Evolutionary conservation across 805 yeast genomes (phyloP), one percentile per base, ranked within the genome.

Genomic region (Suhomyces xylopsoci): DNA sequence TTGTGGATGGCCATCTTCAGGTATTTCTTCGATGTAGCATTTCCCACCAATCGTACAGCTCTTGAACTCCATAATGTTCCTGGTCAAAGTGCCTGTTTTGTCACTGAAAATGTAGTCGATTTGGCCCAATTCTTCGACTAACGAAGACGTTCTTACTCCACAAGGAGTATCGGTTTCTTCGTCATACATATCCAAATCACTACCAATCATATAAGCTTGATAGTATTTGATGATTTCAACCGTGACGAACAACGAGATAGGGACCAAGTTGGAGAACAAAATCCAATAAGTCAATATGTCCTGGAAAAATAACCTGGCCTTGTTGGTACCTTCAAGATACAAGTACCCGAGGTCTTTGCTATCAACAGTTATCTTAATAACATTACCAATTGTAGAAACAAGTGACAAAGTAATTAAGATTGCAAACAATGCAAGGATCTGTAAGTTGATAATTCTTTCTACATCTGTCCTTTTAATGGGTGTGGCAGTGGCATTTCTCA

Each of bases 401-500:
- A 94, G 68, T 0, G 97, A 73, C 52, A 94, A 77, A 5, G 82
- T 76, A 20, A 93, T 82, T 58, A 94, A 79, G 52, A 94, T 84
- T 25, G 87, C 83, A 67, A 94, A 94, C 55, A 94, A 74, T 1
- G 93, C 96, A 53, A 94, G 73, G 62, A 94, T 93, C 69, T 94
- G 99, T 61, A 89, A 70, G 66, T 94, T 96, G 61, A 94, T 93
- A 71, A 92, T 88, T 67, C 96, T 83, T 74, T 94, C 99, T 12
- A 96, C 97, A 24, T 96, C 96, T 0, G 99, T 94, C 62, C 96
- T 81, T 67, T 94, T 94, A 63, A 94, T 96, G 9, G 99, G 99
- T 2, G 99, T 86, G 1, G 99, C 97, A 2, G 98, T 92, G 17
- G 99, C 99, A 73, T 94, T 94, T 66, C 99, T 83, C 98, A 94